Evolutionary conservation across 768 basidiomycete genomes (phyloP).

Genomic region (Panaeolus cyanescens): DNA sequence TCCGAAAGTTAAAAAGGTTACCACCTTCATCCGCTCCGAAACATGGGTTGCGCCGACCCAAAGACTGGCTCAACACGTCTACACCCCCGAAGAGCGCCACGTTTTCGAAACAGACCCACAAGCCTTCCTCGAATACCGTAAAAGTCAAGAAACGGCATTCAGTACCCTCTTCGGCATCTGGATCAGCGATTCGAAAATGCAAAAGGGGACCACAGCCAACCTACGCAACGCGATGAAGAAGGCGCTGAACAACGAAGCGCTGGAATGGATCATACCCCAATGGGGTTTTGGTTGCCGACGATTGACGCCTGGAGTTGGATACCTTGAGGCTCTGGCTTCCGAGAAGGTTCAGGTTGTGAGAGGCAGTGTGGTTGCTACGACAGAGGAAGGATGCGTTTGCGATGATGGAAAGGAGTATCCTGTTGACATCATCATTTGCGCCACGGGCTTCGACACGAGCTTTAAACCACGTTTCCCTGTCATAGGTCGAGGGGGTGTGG

Average conservation of each 20-base stretch:
- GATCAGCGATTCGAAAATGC: constrained; percentile 33
- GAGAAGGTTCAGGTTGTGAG: constrained; percentile 33
- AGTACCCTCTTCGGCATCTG: constrained; percentile 34
- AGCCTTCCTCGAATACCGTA: constrained; percentile 44
- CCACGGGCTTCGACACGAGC: constrained; percentile 39
- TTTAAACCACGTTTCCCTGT: constrained; percentile 36
- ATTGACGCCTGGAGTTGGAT: constrained; percentile 34
- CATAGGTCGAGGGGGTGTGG: constrained; percentile 24
- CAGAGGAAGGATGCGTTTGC: constrained; percentile 26
- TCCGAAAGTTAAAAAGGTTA: constrained; percentile 35
- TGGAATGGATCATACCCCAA: constrained; percentile 40
- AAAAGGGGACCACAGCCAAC: constrained; percentile 23
- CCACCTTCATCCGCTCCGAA: constrained; percentile 32
- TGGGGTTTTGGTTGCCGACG: constrained; percentile 36
- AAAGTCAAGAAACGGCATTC: constrained; percentile 38
- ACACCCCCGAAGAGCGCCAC: constrained; percentile 40
- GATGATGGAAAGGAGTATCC: constrained; percentile 30
- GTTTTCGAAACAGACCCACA: constrained; percentile 37
- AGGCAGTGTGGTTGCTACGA: constrained; percentile 29
- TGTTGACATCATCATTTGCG: constrained; percentile 38
- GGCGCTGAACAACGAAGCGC: constrained; percentile 40
- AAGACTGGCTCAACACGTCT: constrained; percentile 30
- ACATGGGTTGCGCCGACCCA: constrained; percentile 32
- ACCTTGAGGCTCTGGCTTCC: constrained; percentile 31
- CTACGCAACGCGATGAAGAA: constrained; percentile 40